Evolutionary conservation across 2,329 filamentous ascomycete genomes (phyloP).

Genomic region (Fusarium euwallaceae): DNA sequence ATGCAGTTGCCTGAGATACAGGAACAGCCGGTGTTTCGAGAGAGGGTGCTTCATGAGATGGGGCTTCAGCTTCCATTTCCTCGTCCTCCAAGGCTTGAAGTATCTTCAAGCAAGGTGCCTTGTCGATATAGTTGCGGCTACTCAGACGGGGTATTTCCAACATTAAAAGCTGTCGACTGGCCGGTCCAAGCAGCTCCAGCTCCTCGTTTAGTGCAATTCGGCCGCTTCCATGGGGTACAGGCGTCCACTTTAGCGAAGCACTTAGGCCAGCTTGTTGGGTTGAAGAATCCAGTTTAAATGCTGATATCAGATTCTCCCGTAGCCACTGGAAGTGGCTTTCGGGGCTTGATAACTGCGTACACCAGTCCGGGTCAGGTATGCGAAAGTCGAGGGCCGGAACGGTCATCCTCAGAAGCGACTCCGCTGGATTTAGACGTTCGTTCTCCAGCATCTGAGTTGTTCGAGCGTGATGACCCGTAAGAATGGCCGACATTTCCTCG

Average conservation of each 20-base stretch:
- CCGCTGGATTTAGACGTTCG: constrained; percentile 46
- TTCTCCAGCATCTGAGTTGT: constrained; percentile 38
- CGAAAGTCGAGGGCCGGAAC: constrained; percentile 48
- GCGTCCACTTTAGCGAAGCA: constrained; percentile 45
- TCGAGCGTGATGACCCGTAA: constrained; percentile 30
- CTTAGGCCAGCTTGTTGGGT: constrained; percentile 19
- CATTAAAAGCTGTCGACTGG: constrained; percentile 28
- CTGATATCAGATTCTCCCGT: neutral
- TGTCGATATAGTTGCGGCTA: constrained; percentile 36
- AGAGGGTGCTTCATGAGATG: neutral
- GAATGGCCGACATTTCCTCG: constrained; percentile 40
- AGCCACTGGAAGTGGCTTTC: constrained; percentile 48
- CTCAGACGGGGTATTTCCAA: constrained; percentile 11
- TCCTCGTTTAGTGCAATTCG: constrained; percentile 28
- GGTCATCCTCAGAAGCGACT: constrained; percentile 45
- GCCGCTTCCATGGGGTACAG: constrained; percentile 24
- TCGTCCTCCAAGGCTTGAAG: constrained; percentile 35
- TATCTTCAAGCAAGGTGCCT: constrained; percentile 9
- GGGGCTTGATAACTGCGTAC: constrained; percentile 19
- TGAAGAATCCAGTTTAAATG: constrained; percentile 13
- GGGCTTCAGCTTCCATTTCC: constrained; percentile 39
- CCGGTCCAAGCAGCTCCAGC: constrained; percentile 9
- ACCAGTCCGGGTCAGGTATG: constrained; percentile 44
- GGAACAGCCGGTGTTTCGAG: neutral
- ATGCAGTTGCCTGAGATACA: neutral